A percentile compares a stretch with the other conserved stretches of the same genome.
phyloP scores from a whole-genome alignment of 75 land plant genomes.

The Pseudotsuga menziesii region DNA sequence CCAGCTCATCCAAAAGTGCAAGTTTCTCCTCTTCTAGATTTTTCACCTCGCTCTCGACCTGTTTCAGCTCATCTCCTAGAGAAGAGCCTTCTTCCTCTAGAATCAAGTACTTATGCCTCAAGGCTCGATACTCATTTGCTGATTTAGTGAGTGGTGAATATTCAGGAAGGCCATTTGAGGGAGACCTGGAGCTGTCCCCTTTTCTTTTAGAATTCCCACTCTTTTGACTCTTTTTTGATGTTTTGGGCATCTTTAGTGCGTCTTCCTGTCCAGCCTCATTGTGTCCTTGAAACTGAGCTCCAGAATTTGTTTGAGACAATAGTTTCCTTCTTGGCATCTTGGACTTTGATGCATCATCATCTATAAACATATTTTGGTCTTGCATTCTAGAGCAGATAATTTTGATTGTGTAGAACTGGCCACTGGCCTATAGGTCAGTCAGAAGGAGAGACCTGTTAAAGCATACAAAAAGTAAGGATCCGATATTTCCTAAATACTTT shows the following conservation, averaged over 20 bases:
- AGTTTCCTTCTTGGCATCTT: too few relatives aligned
- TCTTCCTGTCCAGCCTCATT: not conserved
- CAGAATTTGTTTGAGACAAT: too few relatives aligned
- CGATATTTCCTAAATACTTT: too few relatives aligned
- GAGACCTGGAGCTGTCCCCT: conserved; percentile 14
- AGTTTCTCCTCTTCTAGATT: conserved; percentile 64
- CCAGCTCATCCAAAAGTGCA: conserved; percentile 64
- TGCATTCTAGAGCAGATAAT: too few relatives aligned
- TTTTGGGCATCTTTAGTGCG: conserved; percentile 20
- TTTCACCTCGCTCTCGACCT: conserved; percentile 51
- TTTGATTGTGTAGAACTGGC: too few relatives aligned
- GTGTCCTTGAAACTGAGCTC: not conserved
- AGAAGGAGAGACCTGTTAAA: too few relatives aligned
- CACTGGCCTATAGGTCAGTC: too few relatives aligned
- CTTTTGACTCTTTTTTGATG: conserved; percentile 19
- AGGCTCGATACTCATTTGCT: conserved; percentile 36
- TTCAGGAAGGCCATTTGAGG: conserved; percentile 31
- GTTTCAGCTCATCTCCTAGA: conserved; percentile 38
- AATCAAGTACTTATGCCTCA: conserved; percentile 50
- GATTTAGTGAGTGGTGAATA: conserved; percentile 26
- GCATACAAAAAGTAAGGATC: too few relatives aligned
- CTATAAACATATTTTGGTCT: too few relatives aligned
- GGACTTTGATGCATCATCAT: too few relatives aligned
- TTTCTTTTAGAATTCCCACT: conserved; percentile 16
- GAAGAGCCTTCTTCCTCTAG: conserved; percentile 60